Conservation (phyloP, 768 basidiomycete species). For the Russula compacta region DNA sequence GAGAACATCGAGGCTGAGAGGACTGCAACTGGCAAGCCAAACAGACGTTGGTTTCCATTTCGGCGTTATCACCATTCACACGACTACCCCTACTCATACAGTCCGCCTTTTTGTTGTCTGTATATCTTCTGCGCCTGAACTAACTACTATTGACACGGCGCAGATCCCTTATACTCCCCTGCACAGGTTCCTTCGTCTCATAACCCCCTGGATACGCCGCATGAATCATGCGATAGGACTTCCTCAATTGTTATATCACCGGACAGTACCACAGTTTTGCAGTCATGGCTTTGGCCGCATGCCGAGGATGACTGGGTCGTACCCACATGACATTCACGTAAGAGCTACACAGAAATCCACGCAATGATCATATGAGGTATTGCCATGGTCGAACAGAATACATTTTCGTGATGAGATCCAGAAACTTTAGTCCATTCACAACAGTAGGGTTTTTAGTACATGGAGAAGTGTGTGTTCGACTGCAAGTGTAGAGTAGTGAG, state of each 20-base stretch:
- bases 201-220: too few species aligned
- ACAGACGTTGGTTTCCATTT: conserved; percentile 10
- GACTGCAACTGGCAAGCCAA: conserved; percentile 17
- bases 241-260: too few species aligned
- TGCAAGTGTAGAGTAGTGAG: background rate
- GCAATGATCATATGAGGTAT: too few species aligned
- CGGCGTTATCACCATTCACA: conserved; percentile 1
- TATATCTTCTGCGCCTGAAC: too few species aligned
- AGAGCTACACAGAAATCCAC: background rate
- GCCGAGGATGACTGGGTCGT: background rate
- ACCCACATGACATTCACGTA: background rate
- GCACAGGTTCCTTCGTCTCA: too few species aligned
- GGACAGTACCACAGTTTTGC: too few species aligned
- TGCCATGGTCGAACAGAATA: too few species aligned
- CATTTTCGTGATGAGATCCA: background rate
- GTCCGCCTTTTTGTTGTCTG: background rate
- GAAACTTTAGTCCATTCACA: conserved; percentile 6
- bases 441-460: background rate
- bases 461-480: background rate
- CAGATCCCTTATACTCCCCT: too few species aligned
- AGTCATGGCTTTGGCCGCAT: too few species aligned
- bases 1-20: conserved; percentile 24
- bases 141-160: too few species aligned
- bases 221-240: too few species aligned
- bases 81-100: background rate